Base-by-base conservation (phyloP, 345 rosid genomes). In the Citrus trifoliata region DNA sequence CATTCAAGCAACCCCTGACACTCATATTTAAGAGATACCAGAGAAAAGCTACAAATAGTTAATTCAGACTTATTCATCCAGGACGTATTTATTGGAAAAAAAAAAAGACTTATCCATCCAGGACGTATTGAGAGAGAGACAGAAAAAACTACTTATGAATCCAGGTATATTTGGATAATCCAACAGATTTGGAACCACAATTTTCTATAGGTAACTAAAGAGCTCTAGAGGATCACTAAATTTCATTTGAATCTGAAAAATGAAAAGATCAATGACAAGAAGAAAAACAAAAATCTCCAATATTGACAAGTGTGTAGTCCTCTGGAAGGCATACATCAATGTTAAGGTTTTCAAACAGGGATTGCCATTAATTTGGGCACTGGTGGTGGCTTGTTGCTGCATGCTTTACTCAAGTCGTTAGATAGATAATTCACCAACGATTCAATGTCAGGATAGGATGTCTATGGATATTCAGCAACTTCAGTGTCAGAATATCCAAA, bases 401-500 rank as follows among this genome's bases (percentile, higher is more conserved):
- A 94, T 75, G 93, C 87, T 70, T 80, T 83, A 28, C 90, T 89
- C 38, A 91, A 76, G 78, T 90, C 97, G 77, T 93, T 93, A 80
- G 95, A 94, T 21, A 96, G 82, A 83, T 90, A 88, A 80, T 93
- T 89, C 0, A 81, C 79, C 74, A 97, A 87, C 19, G 91, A 81
- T 78, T 78, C 85, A 37, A 90, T 76, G 76, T 83, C 87, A 60
- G 98, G 95, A 84, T 88, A 90, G 67, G 92, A 85, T 77, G 80
- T 89, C 78, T 88, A 90, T 0, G 93, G 73, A 79, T 90, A 93
- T 86, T 96, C 97, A 27, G 98, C 98, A 83, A 93, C 87, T 77
- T 97, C 99, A 62, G 99, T 97, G 83, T 97, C 98, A 42, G 93
- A 82, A 82, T 94, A 93, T 42, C 93, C 88, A 96, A 86, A 78